Conservation (phyloP, 2,329 filamentous ascomycete genomes). For the Cyphellophora attinorum region DNA sequence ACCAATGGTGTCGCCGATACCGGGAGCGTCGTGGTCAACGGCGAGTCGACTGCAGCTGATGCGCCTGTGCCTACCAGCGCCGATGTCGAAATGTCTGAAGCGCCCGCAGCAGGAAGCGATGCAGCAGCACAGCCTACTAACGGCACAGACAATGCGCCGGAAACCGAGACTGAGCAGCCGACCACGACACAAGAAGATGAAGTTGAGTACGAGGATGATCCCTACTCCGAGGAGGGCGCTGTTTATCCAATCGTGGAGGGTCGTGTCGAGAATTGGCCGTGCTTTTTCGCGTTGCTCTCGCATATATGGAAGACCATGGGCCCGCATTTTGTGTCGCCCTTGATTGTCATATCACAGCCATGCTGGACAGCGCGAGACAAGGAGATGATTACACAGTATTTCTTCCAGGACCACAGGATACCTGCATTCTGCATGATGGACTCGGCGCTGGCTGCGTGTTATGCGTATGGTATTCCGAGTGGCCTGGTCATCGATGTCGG, state of each 20-base stretch:
- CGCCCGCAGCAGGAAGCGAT: conserved; percentile 2
- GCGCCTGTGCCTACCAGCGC: conserved; percentile 11
- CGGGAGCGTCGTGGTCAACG: conserved; percentile 3
- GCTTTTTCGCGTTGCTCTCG: conserved; percentile 85
- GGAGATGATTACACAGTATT: conserved; percentile 81
- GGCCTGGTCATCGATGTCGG: conserved; percentile 88
- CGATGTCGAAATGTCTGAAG: conserved; percentile 9
- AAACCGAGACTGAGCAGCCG: conserved; percentile 24
- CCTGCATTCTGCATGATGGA: conserved; percentile 87
- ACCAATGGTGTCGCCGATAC: conserved; percentile 6
- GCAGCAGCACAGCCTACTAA: conserved; percentile 13
- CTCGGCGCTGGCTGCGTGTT: conserved; percentile 70
- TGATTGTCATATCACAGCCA: conserved; percentile 81
- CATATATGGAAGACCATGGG: conserved; percentile 85
- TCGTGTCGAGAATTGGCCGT: conserved; percentile 79
- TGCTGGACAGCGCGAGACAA: conserved; percentile 83
- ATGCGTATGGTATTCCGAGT: conserved; percentile 70
- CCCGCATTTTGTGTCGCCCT: conserved; percentile 86
- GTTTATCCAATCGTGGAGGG: conserved; percentile 78
- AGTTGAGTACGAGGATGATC: conserved; percentile 75
- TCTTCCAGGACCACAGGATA: conserved; percentile 95
- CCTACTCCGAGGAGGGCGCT: conserved; percentile 77
- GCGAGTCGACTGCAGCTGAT: conserved; percentile 11
- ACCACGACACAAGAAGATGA: conserved; percentile 31
- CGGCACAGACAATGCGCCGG: conserved; percentile 9